Evolutionary conservation across 1,139 yeast species (phyloP).

Genomic region (Magnusiomyces suaveolens): DNA sequence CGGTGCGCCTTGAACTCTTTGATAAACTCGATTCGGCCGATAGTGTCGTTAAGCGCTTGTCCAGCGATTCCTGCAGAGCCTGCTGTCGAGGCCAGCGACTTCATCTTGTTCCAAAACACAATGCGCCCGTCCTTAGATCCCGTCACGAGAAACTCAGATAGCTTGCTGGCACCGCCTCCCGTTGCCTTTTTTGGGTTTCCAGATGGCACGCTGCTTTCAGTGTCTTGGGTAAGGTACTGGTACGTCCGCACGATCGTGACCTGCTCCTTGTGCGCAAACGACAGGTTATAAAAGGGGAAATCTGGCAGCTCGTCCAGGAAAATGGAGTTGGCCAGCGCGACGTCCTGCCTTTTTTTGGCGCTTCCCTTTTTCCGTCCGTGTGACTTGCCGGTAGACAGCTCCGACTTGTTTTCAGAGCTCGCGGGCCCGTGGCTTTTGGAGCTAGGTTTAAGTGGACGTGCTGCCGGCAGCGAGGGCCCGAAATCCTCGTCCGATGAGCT

Average conservation of each 20-base stretch:
- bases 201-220: not conserved
- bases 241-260: constrained; percentile 19
- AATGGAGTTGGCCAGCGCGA: not conserved
- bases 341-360: not conserved
- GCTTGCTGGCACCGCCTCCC: constrained; percentile 1
- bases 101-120: constrained; percentile 35
- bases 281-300: constrained; percentile 23
- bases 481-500: not conserved
- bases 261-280: constrained; percentile 28
- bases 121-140: constrained; percentile 37
- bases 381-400: not conserved
- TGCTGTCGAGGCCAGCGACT: constrained; percentile 3
- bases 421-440: not conserved
- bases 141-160: constrained; percentile 27
- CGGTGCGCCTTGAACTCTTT: constrained; percentile 36
- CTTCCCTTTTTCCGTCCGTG: no score
- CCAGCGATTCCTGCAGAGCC: constrained; percentile 7
- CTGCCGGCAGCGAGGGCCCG: constrained; percentile 1
- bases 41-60: constrained; percentile 3
- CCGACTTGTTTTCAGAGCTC: not conserved
- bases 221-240: constrained; percentile 10
- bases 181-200: not conserved
- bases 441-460: not conserved
- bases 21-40: constrained; percentile 32
- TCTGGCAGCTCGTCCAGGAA: constrained; percentile 19